phyloP scores from a whole-genome alignment of 1,139 yeast species.

The Magnusiomyces suaveolens region DNA sequence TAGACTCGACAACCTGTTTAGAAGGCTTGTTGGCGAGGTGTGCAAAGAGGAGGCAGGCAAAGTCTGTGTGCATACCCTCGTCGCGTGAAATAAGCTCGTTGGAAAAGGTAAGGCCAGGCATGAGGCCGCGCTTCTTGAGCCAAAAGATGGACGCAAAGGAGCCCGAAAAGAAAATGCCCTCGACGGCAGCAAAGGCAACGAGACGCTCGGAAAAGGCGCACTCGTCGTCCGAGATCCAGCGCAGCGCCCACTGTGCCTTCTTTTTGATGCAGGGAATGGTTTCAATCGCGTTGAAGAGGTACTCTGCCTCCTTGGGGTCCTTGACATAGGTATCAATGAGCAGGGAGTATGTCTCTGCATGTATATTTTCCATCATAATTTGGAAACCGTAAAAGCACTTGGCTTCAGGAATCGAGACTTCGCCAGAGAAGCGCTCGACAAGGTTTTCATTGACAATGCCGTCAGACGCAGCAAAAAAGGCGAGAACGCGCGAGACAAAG shows the following conservation, averaged over 20 bases:
- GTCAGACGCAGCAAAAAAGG: conserved; percentile 96
- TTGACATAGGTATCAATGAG: conserved; percentile 90
- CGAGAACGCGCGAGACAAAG: conserved; percentile 83
- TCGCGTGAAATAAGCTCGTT: conserved; percentile 96
- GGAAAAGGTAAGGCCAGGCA: conserved; percentile 97
- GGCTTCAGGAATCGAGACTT: conserved; percentile 96
- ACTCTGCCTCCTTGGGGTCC: conserved; percentile 86
- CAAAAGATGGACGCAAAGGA: conserved; percentile 97
- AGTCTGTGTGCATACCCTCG: conserved; percentile 97
- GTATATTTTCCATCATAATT: conserved; percentile 99
- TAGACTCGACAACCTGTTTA: conserved; percentile 63
- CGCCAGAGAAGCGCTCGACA: conserved; percentile 94
- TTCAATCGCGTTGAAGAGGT: conserved; percentile 86
- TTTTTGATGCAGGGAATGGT: conserved; percentile 87
- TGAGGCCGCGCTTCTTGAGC: conserved; percentile 94
- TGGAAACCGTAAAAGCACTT: conserved; percentile 98
- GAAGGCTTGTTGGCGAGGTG: conserved; percentile 87
- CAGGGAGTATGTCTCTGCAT: conserved; percentile 91
- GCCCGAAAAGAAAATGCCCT: conserved; percentile 96
- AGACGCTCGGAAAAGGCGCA: conserved; percentile 91
- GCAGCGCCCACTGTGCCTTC: conserved; percentile 96
- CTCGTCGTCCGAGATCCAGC: conserved; percentile 84
- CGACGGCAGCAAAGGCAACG: conserved; percentile 98
- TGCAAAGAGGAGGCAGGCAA: conserved; percentile 88
- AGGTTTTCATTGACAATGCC: conserved; percentile 96